Percentiles rank a stretch among this genome's conserved stretches.
phyloP scores from a whole-genome alignment of 2,329 filamentous ascomycete species.

The Fusarium globosum region DNA sequence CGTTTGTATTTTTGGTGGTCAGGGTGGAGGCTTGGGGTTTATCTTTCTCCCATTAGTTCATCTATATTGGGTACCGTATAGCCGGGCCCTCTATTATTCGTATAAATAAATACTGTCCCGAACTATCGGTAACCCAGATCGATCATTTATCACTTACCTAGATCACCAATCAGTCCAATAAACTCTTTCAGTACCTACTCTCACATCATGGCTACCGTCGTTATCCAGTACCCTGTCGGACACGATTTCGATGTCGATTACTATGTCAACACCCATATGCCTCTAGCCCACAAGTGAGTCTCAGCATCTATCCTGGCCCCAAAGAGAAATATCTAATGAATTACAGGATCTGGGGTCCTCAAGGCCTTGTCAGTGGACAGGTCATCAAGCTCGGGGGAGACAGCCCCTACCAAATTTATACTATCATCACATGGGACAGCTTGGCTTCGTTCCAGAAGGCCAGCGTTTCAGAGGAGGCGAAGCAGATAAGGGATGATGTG shows the following conservation, averaged over 20 bases:
- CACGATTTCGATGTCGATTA: constrained; percentile 25
- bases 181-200: too few relatives aligned
- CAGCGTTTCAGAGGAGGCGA: background rate
- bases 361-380: background rate
- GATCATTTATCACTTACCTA: background rate
- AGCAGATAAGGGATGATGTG: constrained; percentile 1
- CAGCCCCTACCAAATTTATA: constrained; percentile 7
- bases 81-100: background rate
- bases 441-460: constrained; percentile 19
- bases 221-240: constrained; percentile 18
- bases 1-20: background rate
- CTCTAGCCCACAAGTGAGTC: constrained; percentile 3
- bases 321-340: rapidly evolving
- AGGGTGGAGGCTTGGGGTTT: background rate
- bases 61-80: background rate
- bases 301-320: rapidly evolving
- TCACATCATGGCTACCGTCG: constrained; percentile 1
- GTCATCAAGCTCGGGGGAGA: constrained; percentile 14
- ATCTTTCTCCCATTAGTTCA: background rate
- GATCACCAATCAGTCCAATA: background rate
- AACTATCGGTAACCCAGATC: background rate
- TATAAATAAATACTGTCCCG: background rate
- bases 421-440: constrained; percentile 12
- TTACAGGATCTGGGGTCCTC: background rate
- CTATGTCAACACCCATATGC: constrained; percentile 16